Evolutionary conservation across 2,329 filamentous ascomycete species (phyloP), one percentile per base, ranked within the genome.

Genomic region (Atkinsonella hypoxylon): DNA sequence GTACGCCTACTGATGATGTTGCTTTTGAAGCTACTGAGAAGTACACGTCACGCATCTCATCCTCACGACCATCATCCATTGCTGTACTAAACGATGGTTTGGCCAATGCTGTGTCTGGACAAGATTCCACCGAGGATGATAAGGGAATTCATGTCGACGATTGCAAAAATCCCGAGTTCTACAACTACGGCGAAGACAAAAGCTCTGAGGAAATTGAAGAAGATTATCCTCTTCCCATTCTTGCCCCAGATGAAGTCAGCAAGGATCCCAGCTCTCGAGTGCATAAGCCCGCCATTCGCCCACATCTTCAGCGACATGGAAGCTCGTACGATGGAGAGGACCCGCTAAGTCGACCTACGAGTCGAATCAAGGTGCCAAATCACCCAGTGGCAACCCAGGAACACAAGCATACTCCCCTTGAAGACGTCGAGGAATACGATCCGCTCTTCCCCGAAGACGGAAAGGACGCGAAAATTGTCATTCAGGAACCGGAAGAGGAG

Each of bases 361-460:
- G 84, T 62, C 71, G 79, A 55, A 77, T 82, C n/a, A 51, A 31
- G 17, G 58, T 55, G 79, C 63, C 70, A 82, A 40, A 81, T 83
- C 62, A 80, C 76, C 55, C 73, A 70, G 44, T 68, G 75, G 7
- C 71, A 5, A 69, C 70, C 50, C 59, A 65, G 11, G 73, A 83
- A 66, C 64, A 83, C 66, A 69, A 70, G 61, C 69, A 80, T 42
- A 89, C 85, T 3, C 87, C 87, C 5, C 71, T 95, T 9, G 89
- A 94, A 59, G 85, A 95, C 61, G 87, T 95, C 5, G 85, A 90
- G 60, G 90, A 97, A 65, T 97, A 97, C 61, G 91, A 97, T 64
- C 93, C 93, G 1, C 72, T 98, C 3, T 98, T 98, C 67, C 83
- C 87, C 0, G 89, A 93, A 51, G 86, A 90, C 15, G 76, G 78